A percentile compares a stretch with the other conserved stretches of the same genome.
Evolutionary conservation across 2,329 filamentous ascomycete species (phyloP).

Genomic region (Alternaria sp.): DNA sequence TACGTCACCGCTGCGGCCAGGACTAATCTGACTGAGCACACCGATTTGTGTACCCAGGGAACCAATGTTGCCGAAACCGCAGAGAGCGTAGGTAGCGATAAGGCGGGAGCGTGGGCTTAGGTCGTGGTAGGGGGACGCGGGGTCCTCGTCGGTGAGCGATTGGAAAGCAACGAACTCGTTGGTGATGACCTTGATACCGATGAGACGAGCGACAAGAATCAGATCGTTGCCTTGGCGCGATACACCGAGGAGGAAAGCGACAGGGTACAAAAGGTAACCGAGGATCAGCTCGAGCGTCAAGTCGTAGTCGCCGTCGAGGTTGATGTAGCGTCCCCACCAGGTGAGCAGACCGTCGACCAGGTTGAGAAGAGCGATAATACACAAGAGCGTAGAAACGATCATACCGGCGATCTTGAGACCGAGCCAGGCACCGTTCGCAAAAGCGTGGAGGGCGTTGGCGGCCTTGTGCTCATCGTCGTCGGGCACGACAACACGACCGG

Average conservation of each 20-base stretch:
- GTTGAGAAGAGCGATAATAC: slow-evolving; percentile 78
- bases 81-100: slow-evolving; percentile 86
- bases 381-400: slow-evolving; percentile 79
- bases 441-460: slow-evolving; percentile 83
- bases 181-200: slow-evolving; percentile 83
- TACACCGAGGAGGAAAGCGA: slow-evolving; percentile 83
- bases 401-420: slow-evolving; percentile 87
- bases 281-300: slow-evolving; percentile 78
- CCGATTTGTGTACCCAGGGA: slow-evolving; percentile 90
- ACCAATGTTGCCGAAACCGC: slow-evolving; percentile 78
- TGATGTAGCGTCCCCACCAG: slow-evolving; percentile 83
- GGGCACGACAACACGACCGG: slow-evolving; percentile 79
- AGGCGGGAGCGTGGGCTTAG: slow-evolving; percentile 75
- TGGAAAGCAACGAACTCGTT: slow-evolving; percentile 83
- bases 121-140: slow-evolving; percentile 58
- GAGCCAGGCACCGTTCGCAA: slow-evolving; percentile 83
- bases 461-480: slow-evolving; percentile 77
- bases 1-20: slow-evolving; percentile 75
- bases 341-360: slow-evolving; percentile 78
- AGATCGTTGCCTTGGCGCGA: slow-evolving; percentile 65
- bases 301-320: slow-evolving; percentile 69
- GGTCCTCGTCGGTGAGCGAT: slow-evolving; percentile 56
- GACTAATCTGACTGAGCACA: slow-evolving; percentile 81
- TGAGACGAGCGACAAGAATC: slow-evolving; percentile 76
- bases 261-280: slow-evolving; percentile 78